phyloP scores from a whole-genome alignment of 139 green algal species.

The Chlorella vulgaris region DNA sequence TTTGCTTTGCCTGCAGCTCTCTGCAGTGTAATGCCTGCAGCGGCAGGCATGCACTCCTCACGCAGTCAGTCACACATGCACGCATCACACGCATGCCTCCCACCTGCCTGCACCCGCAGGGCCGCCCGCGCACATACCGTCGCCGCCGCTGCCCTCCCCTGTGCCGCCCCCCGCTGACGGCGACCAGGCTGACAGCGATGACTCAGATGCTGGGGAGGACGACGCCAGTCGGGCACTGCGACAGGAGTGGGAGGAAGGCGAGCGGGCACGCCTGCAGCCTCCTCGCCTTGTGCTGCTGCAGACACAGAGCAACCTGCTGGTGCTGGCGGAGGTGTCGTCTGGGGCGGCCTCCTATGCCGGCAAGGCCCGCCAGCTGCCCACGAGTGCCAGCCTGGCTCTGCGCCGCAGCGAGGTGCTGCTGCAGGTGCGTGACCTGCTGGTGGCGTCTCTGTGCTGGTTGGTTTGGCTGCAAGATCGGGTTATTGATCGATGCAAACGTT shows the following conservation, averaged over 20 bases:
- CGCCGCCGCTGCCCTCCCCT: constrained; percentile 6
- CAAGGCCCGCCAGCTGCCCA: neutral
- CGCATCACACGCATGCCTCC: neutral
- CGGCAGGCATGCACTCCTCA: too few relatives aligned
- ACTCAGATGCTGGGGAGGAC: constrained; percentile 33
- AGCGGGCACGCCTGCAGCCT: constrained; percentile 35
- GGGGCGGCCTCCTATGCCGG: constrained; percentile 14
- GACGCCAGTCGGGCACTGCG: constrained; percentile 12
- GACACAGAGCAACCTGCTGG: constrained; percentile 35
- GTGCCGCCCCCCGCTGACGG: neutral
- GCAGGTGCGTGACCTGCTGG: constrained; percentile 25
- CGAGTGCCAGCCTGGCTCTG: constrained; percentile 32
- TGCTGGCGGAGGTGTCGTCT: constrained; percentile 26
- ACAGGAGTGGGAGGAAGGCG: constrained; percentile 26
- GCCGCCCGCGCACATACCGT: constrained; percentile 36
- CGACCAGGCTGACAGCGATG: constrained; percentile 28
- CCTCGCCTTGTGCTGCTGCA: constrained; percentile 31
- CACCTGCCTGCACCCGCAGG: constrained; percentile 14
- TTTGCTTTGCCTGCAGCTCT: neutral
- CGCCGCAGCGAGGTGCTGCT: constrained; percentile 39
- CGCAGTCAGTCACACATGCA: too few relatives aligned
- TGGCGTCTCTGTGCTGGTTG: neutral
- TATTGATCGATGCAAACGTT: too few relatives aligned
- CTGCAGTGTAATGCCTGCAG: neutral
- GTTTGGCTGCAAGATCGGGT: too few relatives aligned